Conservation (phyloP, 2,329 filamentous ascomycete genomes). For the Curvularia spicifera region DNA sequence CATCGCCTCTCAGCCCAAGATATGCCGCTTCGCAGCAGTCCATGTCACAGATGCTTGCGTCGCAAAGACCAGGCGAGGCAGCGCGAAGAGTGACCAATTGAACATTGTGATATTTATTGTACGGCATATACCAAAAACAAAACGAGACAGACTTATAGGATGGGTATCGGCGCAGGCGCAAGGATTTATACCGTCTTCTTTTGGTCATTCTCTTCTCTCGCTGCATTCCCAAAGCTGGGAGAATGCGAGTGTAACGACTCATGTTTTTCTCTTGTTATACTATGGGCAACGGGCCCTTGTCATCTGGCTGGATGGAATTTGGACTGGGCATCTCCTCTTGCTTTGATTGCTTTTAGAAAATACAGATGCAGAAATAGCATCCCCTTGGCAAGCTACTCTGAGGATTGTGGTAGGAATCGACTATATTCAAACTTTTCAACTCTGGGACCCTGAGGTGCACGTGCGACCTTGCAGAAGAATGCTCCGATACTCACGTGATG, state of each 20-base stretch:
- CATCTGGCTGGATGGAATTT: not conserved
- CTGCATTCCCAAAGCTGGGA: not conserved
- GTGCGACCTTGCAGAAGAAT: not conserved
- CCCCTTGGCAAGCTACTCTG: not conserved
- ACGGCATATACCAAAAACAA: not conserved
- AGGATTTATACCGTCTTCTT: not conserved
- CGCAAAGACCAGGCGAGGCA: constrained; percentile 15
- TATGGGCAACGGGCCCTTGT: not conserved
- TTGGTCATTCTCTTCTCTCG: not conserved
- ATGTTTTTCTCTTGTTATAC: not conserved
- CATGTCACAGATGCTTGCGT: constrained; percentile 30
- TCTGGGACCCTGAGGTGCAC: not conserved
- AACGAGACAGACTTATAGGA: not conserved
- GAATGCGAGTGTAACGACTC: not conserved
- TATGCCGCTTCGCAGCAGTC: constrained; percentile 29
- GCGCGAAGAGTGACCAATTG: constrained; percentile 10
- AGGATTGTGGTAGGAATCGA: not conserved
- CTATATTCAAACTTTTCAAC: not conserved
- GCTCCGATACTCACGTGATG: not conserved
- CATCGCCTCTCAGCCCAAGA: constrained; percentile 21
- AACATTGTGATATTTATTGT: not conserved
- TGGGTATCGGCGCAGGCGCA: not conserved
- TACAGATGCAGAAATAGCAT: not conserved
- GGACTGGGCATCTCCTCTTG: not conserved
- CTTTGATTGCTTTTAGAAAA: not conserved